A percentile compares a stretch with the other conserved stretches of the same genome.
phyloP scores from a whole-genome alignment of 140 eudicot genomes.

The Anethum foeniculum region DNA sequence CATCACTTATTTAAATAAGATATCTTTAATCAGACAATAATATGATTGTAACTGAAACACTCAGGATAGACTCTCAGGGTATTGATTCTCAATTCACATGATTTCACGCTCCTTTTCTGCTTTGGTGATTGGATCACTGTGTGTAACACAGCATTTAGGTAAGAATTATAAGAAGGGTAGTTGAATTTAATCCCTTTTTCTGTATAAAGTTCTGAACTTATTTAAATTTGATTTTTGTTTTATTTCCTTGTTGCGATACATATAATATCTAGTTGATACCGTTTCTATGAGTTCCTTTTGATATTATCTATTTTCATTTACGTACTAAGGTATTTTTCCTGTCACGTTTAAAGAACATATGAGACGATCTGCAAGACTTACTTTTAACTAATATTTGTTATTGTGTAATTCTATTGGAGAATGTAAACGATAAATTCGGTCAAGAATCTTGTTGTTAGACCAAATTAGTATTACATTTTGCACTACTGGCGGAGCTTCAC shows the following conservation, averaged over 20 bases:
- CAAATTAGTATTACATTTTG: neutral
- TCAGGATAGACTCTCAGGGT: neutral
- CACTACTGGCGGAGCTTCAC: neutral
- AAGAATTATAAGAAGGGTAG: neutral
- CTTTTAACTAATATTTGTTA: neutral
- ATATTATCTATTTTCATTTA: no score
- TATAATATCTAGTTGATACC: neutral
- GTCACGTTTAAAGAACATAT: neutral
- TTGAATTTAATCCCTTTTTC: neutral
- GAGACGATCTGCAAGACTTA: neutral
- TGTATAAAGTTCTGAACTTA: neutral
- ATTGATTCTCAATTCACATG: neutral
- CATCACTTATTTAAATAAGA: neutral
- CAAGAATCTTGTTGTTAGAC: neutral
- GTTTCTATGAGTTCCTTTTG: no score
- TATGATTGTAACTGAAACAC: neutral
- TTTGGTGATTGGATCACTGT: neutral
- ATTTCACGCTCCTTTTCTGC: neutral
- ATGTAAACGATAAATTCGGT: neutral
- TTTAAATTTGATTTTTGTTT: no score
- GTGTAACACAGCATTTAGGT: neutral
- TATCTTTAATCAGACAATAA: neutral
- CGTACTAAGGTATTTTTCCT: no score
- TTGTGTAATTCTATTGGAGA: neutral
- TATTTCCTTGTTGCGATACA: neutral